A percentile compares a stretch with the other conserved stretches of the same genome.
Evolutionary conservation across 768 basidiomycete genomes (phyloP).

Genomic region (Pleurotus giganteus): DNA sequence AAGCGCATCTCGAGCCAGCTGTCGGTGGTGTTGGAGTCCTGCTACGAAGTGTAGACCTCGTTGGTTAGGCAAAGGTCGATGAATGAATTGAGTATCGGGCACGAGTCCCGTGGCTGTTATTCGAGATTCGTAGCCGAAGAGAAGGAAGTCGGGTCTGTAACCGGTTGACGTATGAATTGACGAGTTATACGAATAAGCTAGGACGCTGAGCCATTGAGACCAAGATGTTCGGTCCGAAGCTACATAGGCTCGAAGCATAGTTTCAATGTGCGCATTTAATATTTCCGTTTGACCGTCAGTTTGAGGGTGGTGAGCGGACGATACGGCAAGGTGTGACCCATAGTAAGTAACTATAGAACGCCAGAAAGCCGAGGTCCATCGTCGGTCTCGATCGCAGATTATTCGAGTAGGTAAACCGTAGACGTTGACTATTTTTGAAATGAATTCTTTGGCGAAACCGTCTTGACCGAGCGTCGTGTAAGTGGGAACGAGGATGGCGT

Average conservation of each 20-base stretch:
- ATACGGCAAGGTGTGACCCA: constrained; percentile 17
- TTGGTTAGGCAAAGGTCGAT: background rate
- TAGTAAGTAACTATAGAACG: constrained; percentile 16
- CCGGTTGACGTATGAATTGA: constrained; percentile 18
- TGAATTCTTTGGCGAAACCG: constrained; percentile 21
- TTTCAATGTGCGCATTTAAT: constrained; percentile 22
- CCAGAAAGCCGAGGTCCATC: constrained; percentile 26
- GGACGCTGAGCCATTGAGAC: constrained; percentile 17
- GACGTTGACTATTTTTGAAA: constrained; percentile 18
- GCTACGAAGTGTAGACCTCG: background rate
- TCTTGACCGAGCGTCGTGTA: constrained; percentile 14
- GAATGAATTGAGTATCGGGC: no score
- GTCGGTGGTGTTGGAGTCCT: background rate
- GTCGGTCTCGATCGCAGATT: constrained; percentile 12
- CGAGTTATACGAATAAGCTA: constrained; percentile 25
- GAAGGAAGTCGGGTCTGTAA: constrained; percentile 19
- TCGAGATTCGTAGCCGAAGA: constrained; percentile 19
- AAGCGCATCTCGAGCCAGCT: background rate
- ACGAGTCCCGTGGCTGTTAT: background rate
- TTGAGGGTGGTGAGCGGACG: constrained; percentile 36
- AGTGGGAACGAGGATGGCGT: constrained; percentile 17
- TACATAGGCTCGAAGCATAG: constrained; percentile 22
- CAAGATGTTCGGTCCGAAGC: constrained; percentile 19
- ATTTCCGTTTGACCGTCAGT: constrained; percentile 34
- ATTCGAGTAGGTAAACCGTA: constrained; percentile 21